Evolutionary conservation across 441 rosid species (phyloP).

Genomic region (Aquilaria agallochum): DNA sequence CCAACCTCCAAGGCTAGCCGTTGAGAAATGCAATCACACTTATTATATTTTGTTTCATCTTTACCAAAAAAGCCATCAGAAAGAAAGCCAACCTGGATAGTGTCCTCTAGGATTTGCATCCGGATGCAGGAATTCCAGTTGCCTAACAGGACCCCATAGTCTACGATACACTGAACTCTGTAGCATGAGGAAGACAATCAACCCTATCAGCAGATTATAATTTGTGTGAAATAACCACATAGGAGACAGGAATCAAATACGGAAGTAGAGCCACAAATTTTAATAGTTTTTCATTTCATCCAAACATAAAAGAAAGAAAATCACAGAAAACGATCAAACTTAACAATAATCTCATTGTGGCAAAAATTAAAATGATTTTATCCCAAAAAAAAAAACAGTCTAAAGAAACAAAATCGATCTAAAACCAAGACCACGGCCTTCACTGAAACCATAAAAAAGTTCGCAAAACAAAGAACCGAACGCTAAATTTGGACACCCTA

Average conservation of each 20-base stretch:
- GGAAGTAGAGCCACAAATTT: no score
- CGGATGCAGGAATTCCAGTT: slow-evolving; percentile 72
- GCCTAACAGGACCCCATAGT: slow-evolving; percentile 86
- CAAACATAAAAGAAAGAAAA: background rate
- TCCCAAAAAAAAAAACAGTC: slow-evolving; percentile 13
- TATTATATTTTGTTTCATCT: no score
- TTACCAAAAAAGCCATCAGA: no score
- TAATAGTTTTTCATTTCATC: no score
- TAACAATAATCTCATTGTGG: background rate
- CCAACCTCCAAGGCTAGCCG: no score
- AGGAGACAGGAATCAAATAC: background rate
- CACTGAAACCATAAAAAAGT: background rate
- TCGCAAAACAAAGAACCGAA: background rate
- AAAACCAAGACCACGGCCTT: slow-evolving; percentile 11
- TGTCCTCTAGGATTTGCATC: slow-evolving; percentile 79
- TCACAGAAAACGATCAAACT: slow-evolving; percentile 2
- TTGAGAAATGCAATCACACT: no score
- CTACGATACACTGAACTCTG: slow-evolving; percentile 78
- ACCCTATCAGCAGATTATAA: slow-evolving; percentile 6
- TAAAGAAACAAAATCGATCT: slow-evolving; percentile 20
- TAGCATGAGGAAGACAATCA: slow-evolving; percentile 10
- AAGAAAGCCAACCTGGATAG: slow-evolving; percentile 56
- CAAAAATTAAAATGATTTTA: background rate
- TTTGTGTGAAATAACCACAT: background rate
- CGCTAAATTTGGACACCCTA: background rate